Conservation (phyloP, 306 rosid species). For the Lotus japonicus region DNA sequence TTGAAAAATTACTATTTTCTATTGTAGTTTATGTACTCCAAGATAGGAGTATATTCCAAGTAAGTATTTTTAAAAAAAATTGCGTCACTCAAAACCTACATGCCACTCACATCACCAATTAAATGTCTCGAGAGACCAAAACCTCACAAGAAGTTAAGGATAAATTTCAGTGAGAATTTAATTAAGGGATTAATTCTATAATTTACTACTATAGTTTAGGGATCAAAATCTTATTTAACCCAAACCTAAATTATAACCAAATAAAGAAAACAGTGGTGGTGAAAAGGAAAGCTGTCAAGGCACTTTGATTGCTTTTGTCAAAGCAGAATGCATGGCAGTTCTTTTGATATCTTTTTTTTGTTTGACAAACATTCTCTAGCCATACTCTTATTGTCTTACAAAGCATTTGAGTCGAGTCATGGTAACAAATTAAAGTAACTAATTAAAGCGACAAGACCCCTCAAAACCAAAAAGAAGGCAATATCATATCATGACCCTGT, state of each 20-base stretch:
- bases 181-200: too few relatives aligned
- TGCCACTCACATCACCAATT: too few relatives aligned
- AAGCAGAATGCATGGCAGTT: constrained; percentile 23
- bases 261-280: constrained; percentile 26
- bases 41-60: too few relatives aligned
- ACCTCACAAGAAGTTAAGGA: too few relatives aligned
- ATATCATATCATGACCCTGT: constrained; percentile 27
- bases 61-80: too few relatives aligned
- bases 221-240: too few relatives aligned
- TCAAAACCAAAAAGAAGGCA: constrained; percentile 30
- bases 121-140: too few relatives aligned
- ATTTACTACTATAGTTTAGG: not conserved
- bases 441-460: constrained; percentile 30
- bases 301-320: constrained; percentile 41
- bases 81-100: too few relatives aligned
- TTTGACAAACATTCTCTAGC: constrained; percentile 34
- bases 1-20: too few relatives aligned
- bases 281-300: constrained; percentile 41
- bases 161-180: too few relatives aligned
- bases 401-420: constrained; percentile 14
- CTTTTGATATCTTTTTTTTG: constrained; percentile 13
- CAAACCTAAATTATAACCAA: constrained; percentile 9
- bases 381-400: constrained; percentile 18
- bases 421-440: constrained; percentile 26
- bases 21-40: too few relatives aligned